Evolutionary conservation across 805 yeast genomes (phyloP).

Genomic region (Suhomyces kilbournensis): DNA sequence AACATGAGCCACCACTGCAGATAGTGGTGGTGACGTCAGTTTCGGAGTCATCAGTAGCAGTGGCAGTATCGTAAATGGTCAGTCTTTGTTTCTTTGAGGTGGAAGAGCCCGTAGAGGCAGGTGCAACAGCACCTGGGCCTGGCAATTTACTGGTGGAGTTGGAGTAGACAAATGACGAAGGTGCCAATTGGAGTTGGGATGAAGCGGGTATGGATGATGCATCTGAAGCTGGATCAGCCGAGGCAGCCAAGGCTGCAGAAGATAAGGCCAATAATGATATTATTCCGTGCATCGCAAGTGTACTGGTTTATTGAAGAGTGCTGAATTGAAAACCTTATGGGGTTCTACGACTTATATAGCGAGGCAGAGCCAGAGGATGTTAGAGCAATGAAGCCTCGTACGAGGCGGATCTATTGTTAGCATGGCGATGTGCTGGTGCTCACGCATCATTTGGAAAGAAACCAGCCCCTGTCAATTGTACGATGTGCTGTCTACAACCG

Average conservation of each 20-base stretch:
- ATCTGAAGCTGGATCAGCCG: not conserved
- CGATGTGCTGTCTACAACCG: not conserved
- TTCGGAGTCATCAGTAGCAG: conserved; percentile 19
- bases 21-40: conserved; percentile 26
- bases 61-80: conserved; percentile 21
- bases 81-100: conserved; percentile 7
- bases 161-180: conserved; percentile 7
- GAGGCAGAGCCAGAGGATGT: not conserved
- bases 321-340: not conserved
- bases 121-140: not conserved
- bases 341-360: not conserved
- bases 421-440: not conserved
- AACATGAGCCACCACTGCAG: conserved; percentile 30
- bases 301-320: not conserved
- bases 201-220: conserved; percentile 1
- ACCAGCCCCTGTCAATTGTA: not conserved
- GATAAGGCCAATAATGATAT: conserved; percentile 4
- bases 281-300: conserved; percentile 1
- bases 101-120: not conserved
- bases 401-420: not conserved
- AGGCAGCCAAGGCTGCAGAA: conserved; percentile 1
- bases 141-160: not conserved
- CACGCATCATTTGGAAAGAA: not conserved
- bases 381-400: not conserved
- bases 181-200: conserved; percentile 5